Conservation (phyloP, 306 rosid species). For the Glycine soja region DNA sequence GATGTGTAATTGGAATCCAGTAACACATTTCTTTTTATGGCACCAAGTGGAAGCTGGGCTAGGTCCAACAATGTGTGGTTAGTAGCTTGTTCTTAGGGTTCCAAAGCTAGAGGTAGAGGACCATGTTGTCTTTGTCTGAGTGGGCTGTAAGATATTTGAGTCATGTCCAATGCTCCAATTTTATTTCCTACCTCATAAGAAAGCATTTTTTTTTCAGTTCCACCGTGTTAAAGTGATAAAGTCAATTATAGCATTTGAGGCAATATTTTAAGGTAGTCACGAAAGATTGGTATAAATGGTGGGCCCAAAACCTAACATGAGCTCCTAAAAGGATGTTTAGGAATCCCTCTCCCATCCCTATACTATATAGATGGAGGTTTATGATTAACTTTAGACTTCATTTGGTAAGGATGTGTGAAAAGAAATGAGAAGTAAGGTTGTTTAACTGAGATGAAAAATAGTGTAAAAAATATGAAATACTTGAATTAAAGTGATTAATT, state of each 20-base stretch:
- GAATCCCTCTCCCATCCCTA: conserved; percentile 14
- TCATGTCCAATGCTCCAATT: conserved; percentile 46
- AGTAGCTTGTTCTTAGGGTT: too few species aligned
- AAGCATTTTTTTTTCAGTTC: conserved; percentile 36
- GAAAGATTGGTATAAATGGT: conserved; percentile 47
- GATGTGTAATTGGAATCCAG: too few species aligned
- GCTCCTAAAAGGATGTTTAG: conserved; percentile 35
- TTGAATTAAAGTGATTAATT: too few species aligned
- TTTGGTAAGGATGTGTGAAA: too few species aligned
- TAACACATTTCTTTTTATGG: conserved; percentile 38
- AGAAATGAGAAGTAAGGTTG: too few species aligned
- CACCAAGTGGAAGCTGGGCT: conserved; percentile 34
- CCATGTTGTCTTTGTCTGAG: conserved; percentile 34
- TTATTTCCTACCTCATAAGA: conserved; percentile 1
- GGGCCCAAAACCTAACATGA: conserved; percentile 44
- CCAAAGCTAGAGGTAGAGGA: conserved; percentile 36
- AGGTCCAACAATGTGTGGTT: conserved; percentile 45
- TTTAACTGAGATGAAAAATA: too few species aligned
- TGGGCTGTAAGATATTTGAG: conserved; percentile 39
- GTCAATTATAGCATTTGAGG: conserved; percentile 38
- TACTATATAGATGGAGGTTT: neutral
- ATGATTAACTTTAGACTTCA: conserved; percentile 26
- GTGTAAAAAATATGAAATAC: too few species aligned
- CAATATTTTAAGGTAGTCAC: conserved; percentile 45
- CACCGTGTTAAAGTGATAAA: conserved; percentile 44